Conservation (phyloP, 352 stramenopile genomes). For the Pythium vanterpoolii region DNA sequence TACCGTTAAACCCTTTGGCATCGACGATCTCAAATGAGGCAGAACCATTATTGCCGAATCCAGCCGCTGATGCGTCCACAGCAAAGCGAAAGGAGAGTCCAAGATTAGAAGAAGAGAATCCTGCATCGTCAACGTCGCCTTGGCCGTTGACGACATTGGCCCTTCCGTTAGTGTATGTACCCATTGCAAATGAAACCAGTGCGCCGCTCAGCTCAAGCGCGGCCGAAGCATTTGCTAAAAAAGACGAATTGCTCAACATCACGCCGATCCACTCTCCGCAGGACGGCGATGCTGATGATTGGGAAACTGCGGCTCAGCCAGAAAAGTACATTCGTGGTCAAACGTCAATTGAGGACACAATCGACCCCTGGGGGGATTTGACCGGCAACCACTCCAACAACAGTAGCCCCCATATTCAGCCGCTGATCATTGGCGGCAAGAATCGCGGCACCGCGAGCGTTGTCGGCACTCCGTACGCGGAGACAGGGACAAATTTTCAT, state of each 20-base stretch:
- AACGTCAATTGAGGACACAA: conserved; percentile 12
- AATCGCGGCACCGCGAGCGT: conserved; percentile 41
- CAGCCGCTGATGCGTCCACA: not conserved
- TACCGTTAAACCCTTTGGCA: not conserved
- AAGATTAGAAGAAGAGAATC: not conserved
- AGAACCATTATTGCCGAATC: not conserved
- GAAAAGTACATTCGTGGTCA: conserved; percentile 23
- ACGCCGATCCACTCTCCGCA: not conserved
- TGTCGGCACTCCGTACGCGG: conserved; percentile 33
- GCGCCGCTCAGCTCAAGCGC: not conserved
- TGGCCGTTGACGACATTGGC: not conserved
- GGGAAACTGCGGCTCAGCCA: conserved; percentile 2
- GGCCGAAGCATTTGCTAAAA: not conserved
- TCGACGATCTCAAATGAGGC: not conserved
- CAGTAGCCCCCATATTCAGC: conserved; percentile 6
- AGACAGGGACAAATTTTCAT: conserved; percentile 39
- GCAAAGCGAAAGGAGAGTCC: not conserved
- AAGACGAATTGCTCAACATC: not conserved
- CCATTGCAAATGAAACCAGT: conserved; percentile 11
- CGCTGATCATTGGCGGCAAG: conserved; percentile 52
- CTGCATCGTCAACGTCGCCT: not conserved
- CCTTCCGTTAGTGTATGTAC: not conserved
- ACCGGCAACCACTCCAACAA: conserved; percentile 10
- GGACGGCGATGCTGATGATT: not conserved
- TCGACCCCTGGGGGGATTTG: conserved; percentile 11